Evolutionary conservation across 257 asterid genomes (phyloP).

Genomic region (Przewalskia tangutica): DNA sequence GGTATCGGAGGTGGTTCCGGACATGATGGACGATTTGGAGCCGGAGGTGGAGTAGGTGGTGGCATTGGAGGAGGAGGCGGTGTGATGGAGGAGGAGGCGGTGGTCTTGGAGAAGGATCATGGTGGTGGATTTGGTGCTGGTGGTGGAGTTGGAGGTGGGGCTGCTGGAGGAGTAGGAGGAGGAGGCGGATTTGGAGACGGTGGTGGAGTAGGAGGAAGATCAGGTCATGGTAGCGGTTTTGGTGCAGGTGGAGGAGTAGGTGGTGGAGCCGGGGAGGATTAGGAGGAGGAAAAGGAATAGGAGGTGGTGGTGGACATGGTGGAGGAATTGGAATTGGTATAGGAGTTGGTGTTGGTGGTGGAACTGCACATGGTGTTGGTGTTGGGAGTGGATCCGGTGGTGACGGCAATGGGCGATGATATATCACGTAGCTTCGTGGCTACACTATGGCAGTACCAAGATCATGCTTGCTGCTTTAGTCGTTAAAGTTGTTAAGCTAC

Average conservation of each 20-base stretch:
- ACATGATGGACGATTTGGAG: conserved; percentile 10
- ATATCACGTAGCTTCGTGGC: not conserved
- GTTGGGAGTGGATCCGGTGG: conserved; percentile 8
- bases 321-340: conserved; percentile 18
- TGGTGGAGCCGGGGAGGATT: conserved; percentile 11
- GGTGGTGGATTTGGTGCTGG: conserved; percentile 23
- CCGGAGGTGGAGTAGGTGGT: conserved; percentile 15
- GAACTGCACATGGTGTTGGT: conserved; percentile 5
- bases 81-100: conserved; percentile 14
- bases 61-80: conserved; percentile 17
- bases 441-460: not conserved
- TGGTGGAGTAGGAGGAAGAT: conserved; percentile 15
- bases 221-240: conserved; percentile 16
- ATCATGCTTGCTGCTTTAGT: not conserved
- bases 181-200: conserved; percentile 21
- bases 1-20: conserved; percentile 11
- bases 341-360: conserved; percentile 16
- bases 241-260: conserved; percentile 16
- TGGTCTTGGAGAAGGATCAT: conserved; percentile 21
- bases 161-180: conserved; percentile 17
- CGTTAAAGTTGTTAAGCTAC: not conserved
- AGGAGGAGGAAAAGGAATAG: conserved; percentile 10
- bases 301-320: conserved; percentile 21
- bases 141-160: conserved; percentile 23
- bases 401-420: conserved; percentile 1